Conservation (phyloP, 1,284 basidiomycete species). For the Meira nashicola region DNA sequence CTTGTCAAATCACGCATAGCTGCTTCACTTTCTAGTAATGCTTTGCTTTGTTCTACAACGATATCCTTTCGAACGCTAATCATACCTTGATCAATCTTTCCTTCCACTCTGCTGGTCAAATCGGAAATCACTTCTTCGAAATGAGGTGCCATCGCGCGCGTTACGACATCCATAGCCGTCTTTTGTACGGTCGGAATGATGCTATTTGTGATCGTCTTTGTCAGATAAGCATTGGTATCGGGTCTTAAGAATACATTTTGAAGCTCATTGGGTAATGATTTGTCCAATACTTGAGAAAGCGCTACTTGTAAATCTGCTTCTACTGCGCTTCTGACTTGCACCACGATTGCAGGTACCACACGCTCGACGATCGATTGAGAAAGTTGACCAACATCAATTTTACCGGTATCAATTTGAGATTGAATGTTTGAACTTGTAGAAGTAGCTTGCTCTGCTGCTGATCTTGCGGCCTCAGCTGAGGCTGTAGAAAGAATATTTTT, state of each 20-base stretch:
- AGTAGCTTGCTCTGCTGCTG: too few species aligned
- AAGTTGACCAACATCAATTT: too few species aligned
- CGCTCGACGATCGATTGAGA: too few species aligned
- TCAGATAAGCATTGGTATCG: conserved; percentile 23
- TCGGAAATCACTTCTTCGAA: conserved; percentile 28
- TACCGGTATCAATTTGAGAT: too few species aligned
- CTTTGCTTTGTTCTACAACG: conserved; percentile 21
- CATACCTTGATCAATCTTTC: conserved; percentile 24
- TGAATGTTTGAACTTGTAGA: too few species aligned
- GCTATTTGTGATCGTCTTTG: conserved; percentile 22
- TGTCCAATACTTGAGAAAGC: conserved; percentile 8
- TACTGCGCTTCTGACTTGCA: not conserved
- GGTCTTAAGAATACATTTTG: conserved; percentile 23
- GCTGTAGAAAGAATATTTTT: too few species aligned
- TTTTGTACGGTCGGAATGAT: conserved; percentile 31
- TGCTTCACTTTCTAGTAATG: conserved; percentile 17
- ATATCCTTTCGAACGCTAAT: conserved; percentile 28
- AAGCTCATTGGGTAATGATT: conserved; percentile 21
- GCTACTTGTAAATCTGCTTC: not conserved
- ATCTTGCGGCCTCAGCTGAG: too few species aligned
- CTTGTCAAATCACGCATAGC: conserved; percentile 6
- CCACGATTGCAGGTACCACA: too few species aligned
- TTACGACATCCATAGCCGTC: conserved; percentile 30
- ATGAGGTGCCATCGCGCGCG: conserved; percentile 29
- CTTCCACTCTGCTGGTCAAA: conserved; percentile 17